Evolutionary conservation across 2,329 filamentous ascomycete species (phyloP).

Genomic region (Ceratocystis albifundus): DNA sequence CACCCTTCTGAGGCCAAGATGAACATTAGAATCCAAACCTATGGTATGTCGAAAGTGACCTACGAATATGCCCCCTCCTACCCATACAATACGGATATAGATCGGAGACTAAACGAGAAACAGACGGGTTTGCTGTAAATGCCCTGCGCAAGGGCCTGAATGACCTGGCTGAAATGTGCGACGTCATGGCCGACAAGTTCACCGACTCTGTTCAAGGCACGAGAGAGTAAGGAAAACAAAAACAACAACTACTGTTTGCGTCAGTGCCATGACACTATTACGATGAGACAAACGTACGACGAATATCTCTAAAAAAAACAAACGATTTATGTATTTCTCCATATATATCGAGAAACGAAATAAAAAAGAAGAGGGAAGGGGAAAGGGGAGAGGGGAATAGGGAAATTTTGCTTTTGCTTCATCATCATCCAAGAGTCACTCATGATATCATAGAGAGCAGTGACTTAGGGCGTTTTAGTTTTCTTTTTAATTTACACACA

Average conservation of each 20-base stretch:
- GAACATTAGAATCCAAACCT: slow-evolving; percentile 96
- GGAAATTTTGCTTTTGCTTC: slow-evolving; percentile 7
- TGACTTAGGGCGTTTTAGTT: slow-evolving; percentile 20
- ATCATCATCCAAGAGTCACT: slow-evolving; percentile 14
- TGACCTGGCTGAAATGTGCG: slow-evolving; percentile 83
- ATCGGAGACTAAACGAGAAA: slow-evolving; percentile 22
- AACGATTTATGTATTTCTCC: slow-evolving; percentile 7
- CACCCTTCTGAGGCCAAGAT: slow-evolving; percentile 93
- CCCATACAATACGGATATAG: neutral
- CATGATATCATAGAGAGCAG: slow-evolving; percentile 6
- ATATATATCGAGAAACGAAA: neutral
- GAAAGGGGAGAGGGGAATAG: neutral
- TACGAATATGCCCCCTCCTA: neutral
- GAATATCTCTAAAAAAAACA: slow-evolving; percentile 16
- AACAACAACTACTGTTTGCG: neutral
- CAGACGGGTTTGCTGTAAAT: slow-evolving; percentile 69
- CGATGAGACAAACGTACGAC: slow-evolving; percentile 1
- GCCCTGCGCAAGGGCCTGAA: slow-evolving; percentile 82
- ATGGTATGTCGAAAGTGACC: slow-evolving; percentile 48
- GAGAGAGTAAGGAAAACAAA: slow-evolving; percentile 28
- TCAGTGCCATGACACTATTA: neutral
- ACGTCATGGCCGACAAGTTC: slow-evolving; percentile 89
- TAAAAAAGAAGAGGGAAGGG: neutral
- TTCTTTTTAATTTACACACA: slow-evolving; percentile 15
- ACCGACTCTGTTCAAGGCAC: slow-evolving; percentile 47